Evolutionary conservation across 495 filamentous ascomycete species (phyloP).

Genomic region (Penicillium robsamsonii): DNA sequence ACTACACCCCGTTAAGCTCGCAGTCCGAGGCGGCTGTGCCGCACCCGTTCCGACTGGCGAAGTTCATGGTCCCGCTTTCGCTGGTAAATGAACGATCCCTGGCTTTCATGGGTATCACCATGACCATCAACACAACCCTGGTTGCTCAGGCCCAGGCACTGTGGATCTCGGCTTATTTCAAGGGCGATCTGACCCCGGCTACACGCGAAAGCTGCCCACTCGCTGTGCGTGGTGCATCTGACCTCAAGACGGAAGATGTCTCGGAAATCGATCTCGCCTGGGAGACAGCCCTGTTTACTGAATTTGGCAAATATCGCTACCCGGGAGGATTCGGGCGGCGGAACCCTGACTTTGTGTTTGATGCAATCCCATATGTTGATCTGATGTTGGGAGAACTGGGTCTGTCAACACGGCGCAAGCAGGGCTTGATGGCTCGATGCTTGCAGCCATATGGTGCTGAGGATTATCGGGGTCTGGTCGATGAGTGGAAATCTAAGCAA

Average conservation of each 20-base stretch:
- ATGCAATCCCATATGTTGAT: conserved; percentile 76
- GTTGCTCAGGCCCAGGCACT: conserved; percentile 67
- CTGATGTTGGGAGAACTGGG: conserved; percentile 67
- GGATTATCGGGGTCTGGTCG: conserved; percentile 60
- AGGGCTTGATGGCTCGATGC: conserved; percentile 45
- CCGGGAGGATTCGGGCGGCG: conserved; percentile 61
- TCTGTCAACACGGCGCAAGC: conserved; percentile 43
- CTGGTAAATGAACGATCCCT: conserved; percentile 56
- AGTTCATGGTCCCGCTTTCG: conserved; percentile 68
- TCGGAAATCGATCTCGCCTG: conserved; percentile 36
- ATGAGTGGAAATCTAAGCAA: conserved; percentile 48
- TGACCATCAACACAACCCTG: conserved; percentile 61
- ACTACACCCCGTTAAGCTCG: conserved; percentile 29
- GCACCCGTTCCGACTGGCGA: conserved; percentile 56
- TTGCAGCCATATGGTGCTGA: conserved; percentile 55
- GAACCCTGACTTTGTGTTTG: conserved; percentile 73
- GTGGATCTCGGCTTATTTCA: conserved; percentile 69
- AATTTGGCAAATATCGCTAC: conserved; percentile 69
- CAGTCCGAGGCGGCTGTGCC: conserved; percentile 32
- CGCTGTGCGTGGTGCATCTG: conserved; percentile 12
- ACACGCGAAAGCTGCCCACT: conserved; percentile 25
- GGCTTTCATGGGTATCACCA: conserved; percentile 64
- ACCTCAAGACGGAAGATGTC: conserved; percentile 21
- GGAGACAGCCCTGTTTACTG: conserved; percentile 62
- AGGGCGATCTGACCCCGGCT: conserved; percentile 39